These are phyloP conservation scores for Aspergillus leporis DNA, from an alignment of 495 filamentous ascomycete genomes.

Conservation along the genomic window DNA sequence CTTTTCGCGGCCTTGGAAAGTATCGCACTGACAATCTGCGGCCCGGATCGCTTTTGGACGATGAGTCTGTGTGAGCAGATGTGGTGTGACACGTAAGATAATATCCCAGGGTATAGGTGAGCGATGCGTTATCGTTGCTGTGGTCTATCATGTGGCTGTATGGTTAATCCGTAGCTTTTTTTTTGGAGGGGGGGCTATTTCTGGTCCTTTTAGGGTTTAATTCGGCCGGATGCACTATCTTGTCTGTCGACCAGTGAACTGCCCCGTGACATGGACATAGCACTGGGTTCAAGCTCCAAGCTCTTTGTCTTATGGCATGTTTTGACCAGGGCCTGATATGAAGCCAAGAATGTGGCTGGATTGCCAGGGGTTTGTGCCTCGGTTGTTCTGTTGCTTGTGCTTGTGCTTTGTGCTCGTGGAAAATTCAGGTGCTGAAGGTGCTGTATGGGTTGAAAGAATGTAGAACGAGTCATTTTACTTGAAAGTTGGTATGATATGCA, in stretches of 20 bases:
- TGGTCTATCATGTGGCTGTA: background rate
- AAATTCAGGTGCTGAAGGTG: too few relatives aligned
- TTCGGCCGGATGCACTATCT: background rate
- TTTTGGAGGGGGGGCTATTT: too few relatives aligned
- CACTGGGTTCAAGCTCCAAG: background rate
- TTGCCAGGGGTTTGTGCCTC: background rate
- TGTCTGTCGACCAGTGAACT: background rate
- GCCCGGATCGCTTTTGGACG: background rate
- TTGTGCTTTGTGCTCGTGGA: too few relatives aligned
- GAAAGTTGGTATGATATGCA: too few relatives aligned
- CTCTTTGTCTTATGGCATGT: background rate
- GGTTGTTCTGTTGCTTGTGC: background rate
- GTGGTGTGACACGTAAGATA: constrained; percentile 1
- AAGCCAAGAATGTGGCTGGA: background rate
- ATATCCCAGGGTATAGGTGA: background rate
- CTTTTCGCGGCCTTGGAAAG: background rate
- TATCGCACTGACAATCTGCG: constrained; percentile 10
- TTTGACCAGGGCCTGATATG: background rate
- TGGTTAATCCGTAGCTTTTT: background rate
- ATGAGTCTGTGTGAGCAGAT: background rate
- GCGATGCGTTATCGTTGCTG: background rate
- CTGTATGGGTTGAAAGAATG: too few relatives aligned
- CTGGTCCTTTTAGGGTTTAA: background rate
- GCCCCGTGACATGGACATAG: background rate
- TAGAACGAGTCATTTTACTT: too few relatives aligned